Evolutionary conservation across 495 filamentous ascomycete genomes (phyloP), one percentile per base, ranked within the genome.

Genomic region (Penicillium odoratum): DNA sequence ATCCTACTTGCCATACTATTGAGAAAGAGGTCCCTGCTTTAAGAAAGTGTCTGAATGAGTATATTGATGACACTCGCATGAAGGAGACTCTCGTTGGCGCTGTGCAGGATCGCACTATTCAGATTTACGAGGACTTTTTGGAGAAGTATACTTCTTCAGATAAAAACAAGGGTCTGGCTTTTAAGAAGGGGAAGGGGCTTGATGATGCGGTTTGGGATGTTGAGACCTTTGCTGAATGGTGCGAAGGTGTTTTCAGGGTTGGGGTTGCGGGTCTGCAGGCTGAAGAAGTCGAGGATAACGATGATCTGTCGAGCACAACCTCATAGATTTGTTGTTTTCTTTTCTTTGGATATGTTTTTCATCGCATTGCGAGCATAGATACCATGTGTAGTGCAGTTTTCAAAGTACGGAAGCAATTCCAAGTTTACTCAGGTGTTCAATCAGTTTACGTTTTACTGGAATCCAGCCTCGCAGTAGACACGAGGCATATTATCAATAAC

Each of bases 191-290:
- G 7, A 88, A 88, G 67, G 81, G 80, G 6, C 72, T 81, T 44
- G 82, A 85, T 59, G 84, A 88, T 69, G 81, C 75, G 25, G 73
- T 82, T n/a, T 86, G 82, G 84, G 83, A 87, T 69, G 70, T 80
- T n/a, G 82, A 85, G 60, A 84, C 76, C 11, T 87, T 87, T 68
- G 75, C 71, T 2, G 79, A 81, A 55, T 87, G 84, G 84, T 81
- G 77, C 50, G 79, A 78, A 51, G 74, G 74, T 29, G 70, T 85
- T 4, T 87, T 87, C 68, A 70, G 70, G 18, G 82, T 87, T 45
- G 80, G 81, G 3, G 63, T 77, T 10, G 64, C 75, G 30, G 66
- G 71, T 36, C 38, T 71, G 7, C 66, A 64, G 45, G 65, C 69
- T 51, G 71, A 66, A 26, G 66, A 69, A 33, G 70, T 68, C 13